Percentiles rank a stretch among this genome's conserved stretches.
Evolutionary conservation across 1,284 basidiomycete genomes (phyloP).

Genomic region (Coniferiporia weirii): DNA sequence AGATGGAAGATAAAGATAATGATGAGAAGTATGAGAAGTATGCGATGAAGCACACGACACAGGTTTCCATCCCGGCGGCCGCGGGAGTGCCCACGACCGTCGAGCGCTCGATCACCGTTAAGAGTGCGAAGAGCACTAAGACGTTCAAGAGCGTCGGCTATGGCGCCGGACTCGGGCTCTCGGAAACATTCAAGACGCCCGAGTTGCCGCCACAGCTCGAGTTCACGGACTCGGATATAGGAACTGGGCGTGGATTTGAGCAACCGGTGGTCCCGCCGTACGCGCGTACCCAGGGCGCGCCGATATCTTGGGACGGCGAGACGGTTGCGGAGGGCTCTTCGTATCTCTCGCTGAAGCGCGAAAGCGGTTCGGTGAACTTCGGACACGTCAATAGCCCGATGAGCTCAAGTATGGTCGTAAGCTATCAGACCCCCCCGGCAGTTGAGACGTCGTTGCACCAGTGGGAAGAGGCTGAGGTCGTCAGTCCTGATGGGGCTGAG

Average conservation of each 20-base stretch:
- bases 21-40: slow-evolving; percentile 15
- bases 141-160: slow-evolving; percentile 18
- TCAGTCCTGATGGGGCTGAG: slow-evolving; percentile 16
- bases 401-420: slow-evolving; percentile 16
- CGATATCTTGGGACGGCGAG: slow-evolving; percentile 17
- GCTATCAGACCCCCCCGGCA: slow-evolving; percentile 17
- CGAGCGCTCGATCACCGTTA: slow-evolving; percentile 17
- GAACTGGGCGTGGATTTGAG: slow-evolving; percentile 5
- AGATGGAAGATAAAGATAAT: slow-evolving; percentile 17
- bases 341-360: slow-evolving; percentile 10
- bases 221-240: slow-evolving; percentile 17
- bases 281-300: slow-evolving; percentile 2
- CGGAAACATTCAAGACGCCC: slow-evolving; percentile 15
- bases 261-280: neutral
- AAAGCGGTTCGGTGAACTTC: neutral
- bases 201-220: slow-evolving; percentile 18
- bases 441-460: slow-evolving; percentile 7
- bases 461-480: slow-evolving; percentile 18
- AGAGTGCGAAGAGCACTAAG: slow-evolving; percentile 15
- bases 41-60: slow-evolving; percentile 11
- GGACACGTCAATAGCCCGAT: slow-evolving; percentile 2
- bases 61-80: neutral
- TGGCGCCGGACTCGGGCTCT: slow-evolving; percentile 14
- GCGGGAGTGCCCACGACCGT: slow-evolving; percentile 6
- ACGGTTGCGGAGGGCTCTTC: slow-evolving; percentile 13